Evolutionary conservation across 148 eudicot genomes (phyloP).

Genomic region (Nepenthes mirabilis): DNA sequence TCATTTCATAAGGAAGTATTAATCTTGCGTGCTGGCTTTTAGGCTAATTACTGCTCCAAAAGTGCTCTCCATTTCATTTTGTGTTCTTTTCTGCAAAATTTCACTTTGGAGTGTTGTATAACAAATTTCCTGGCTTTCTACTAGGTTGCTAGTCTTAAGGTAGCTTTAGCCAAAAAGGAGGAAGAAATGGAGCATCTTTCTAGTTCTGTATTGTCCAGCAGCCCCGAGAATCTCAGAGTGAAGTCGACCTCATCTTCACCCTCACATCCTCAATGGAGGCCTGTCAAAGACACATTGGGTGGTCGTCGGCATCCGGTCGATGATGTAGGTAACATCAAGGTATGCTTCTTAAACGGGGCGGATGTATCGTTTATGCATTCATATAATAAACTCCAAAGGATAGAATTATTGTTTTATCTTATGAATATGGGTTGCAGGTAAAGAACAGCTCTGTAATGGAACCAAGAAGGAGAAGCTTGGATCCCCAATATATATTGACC

Average conservation of each 20-base stretch:
- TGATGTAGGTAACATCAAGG: slow-evolving; percentile 36
- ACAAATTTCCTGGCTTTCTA: neutral
- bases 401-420: no score
- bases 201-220: slow-evolving; percentile 18
- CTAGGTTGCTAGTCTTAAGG: slow-evolving; percentile 62
- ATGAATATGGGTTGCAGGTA: slow-evolving; percentile 12
- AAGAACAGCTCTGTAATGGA: slow-evolving; percentile 16
- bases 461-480: slow-evolving; percentile 51
- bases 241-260: slow-evolving; percentile 54
- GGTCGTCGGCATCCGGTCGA: slow-evolving; percentile 1
- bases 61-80: neutral
- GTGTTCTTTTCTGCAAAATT: neutral
- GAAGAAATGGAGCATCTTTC: slow-evolving; percentile 31
- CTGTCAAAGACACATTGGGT: neutral
- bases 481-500: slow-evolving; percentile 35
- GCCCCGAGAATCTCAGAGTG: slow-evolving; percentile 31
- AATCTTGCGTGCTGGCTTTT: no score
- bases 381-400: no score
- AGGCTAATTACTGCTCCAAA: no score
- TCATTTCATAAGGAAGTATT: no score
- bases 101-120: neutral
- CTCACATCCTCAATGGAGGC: slow-evolving; percentile 23
- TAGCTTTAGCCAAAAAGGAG: slow-evolving; percentile 74
- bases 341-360: slow-evolving; percentile 3
- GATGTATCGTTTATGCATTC: neutral